A percentile compares a stretch with the other conserved stretches of the same genome.
These are phyloP conservation scores for Geranomyces michiganensis DNA, from an alignment of 192 early-diverging fungal species.

Conservation along the genomic window DNA sequence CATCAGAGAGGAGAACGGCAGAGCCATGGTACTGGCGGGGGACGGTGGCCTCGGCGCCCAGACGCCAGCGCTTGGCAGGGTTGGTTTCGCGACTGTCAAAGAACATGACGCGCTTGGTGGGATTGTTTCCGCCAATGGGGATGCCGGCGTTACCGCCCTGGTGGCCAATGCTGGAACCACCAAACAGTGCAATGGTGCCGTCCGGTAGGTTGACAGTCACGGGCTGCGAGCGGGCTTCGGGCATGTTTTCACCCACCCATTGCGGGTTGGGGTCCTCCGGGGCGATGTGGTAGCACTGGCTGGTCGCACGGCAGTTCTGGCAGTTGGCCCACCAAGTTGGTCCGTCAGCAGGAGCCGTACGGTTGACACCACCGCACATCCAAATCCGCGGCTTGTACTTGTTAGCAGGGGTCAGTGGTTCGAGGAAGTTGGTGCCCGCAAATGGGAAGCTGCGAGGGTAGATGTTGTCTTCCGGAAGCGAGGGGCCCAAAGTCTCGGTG, in stretches of 20 bases:
- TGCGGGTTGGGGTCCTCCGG: slow-evolving; percentile 28
- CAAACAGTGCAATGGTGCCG: slow-evolving; percentile 21
- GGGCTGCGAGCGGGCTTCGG: slow-evolving; percentile 13
- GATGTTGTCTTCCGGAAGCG: slow-evolving; percentile 28
- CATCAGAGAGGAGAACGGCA: slow-evolving; percentile 44
- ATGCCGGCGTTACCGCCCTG: slow-evolving; percentile 35
- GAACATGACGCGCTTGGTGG: slow-evolving; percentile 39
- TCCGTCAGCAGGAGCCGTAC: slow-evolving; percentile 12
- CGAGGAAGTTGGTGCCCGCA: slow-evolving; percentile 39
- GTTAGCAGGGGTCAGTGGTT: slow-evolving; percentile 38
- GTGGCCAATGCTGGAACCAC: slow-evolving; percentile 22
- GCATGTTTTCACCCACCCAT: slow-evolving; percentile 36
- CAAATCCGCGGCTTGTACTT: slow-evolving; percentile 41
- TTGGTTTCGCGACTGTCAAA: slow-evolving; percentile 30
- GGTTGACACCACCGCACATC: slow-evolving; percentile 45
- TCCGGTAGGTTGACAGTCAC: slow-evolving; percentile 32
- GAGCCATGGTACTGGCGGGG: slow-evolving; percentile 36
- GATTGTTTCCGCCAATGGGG: slow-evolving; percentile 18
- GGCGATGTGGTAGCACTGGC: slow-evolving; percentile 31
- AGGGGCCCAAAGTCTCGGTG: slow-evolving; percentile 6
- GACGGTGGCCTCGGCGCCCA: slow-evolving; percentile 26
- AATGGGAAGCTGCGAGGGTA: slow-evolving; percentile 35
- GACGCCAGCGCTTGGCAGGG: slow-evolving; percentile 21
- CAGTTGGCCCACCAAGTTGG: slow-evolving; percentile 29
- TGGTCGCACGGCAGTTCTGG: slow-evolving; percentile 16